Base-by-base conservation (phyloP, 805 yeast species). In the Lachancea sp. region DNA sequence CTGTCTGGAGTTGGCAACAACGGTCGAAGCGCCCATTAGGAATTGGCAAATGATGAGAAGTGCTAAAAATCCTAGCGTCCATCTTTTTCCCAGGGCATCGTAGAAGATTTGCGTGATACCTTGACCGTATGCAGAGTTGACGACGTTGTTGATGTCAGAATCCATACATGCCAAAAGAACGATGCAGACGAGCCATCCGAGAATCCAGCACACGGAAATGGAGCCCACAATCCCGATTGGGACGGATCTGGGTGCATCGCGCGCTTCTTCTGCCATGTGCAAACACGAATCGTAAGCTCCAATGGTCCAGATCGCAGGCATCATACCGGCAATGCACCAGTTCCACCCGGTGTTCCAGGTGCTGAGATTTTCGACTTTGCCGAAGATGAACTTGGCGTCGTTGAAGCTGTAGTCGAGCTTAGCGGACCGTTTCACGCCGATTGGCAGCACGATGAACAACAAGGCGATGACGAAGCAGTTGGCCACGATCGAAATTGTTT, bases 271-370 rank as follows among this genome's bases (percentile, higher is more conserved):
- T 13, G 82, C 71, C 81, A 81, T 78, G 63, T 82, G 89, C 40
- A 82, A 77, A 55, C 82, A 78, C 4, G 84, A 75, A 59, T 82
- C 89, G 60, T 80, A 81, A 0, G 85, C 81, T 25, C 85, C 85
- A 62, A 82, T 80, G 17, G 87, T 81, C 90, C 91, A 83, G 49
- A 82, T 75, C 2, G 81, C 78, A 0, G 87, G 79, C 75, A 78
- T 73, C 72, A 79, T 75, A 11, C 75, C 68, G 43, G 62, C 65
- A 53, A 78, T 67, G 44, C 73, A 57, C 51, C 69, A 56, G 68
- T 77, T 70, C 80, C 82, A 79, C 27, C 85, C 85, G 32, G 60
- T 63, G 10, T 79, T 72, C 80, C 85, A 81, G 25, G 69, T 71
- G 17, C 78, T 67, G 39, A 58, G 59, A 56, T 78, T 79, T 26